Conservation (phyloP, 495 filamentous ascomycete genomes). For the Oleoguttula mirabilis region DNA sequence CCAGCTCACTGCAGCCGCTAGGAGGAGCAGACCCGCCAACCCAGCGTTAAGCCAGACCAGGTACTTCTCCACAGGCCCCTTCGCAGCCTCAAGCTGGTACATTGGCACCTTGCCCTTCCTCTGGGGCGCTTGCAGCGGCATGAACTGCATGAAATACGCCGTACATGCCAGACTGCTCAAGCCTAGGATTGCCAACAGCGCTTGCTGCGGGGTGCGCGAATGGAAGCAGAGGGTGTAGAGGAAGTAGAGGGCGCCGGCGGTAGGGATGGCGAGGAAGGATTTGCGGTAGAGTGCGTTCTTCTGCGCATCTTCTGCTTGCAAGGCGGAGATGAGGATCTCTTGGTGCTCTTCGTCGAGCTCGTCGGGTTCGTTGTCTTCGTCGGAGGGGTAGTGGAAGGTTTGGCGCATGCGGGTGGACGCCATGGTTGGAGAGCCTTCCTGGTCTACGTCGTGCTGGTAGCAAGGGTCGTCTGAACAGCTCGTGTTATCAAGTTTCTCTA, state of each 20-base stretch:
- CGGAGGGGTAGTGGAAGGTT: conserved; percentile 28
- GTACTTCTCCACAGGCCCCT: conserved; percentile 31
- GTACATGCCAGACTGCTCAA: conserved; percentile 50
- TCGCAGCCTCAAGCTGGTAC: conserved; percentile 15
- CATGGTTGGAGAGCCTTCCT: too few relatives aligned
- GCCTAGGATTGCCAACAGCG: conserved; percentile 38
- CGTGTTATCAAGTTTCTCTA: too few relatives aligned
- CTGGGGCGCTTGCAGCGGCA: conserved; percentile 29
- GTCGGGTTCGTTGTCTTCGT: conserved; percentile 19
- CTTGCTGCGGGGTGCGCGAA: conserved; percentile 19
- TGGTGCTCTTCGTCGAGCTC: conserved; percentile 43
- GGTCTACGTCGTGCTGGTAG: too few relatives aligned
- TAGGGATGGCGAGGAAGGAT: conserved; percentile 46
- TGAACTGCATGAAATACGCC: conserved; percentile 36
- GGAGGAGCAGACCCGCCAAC: conserved; percentile 24
- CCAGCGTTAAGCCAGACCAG: conserved; percentile 39
- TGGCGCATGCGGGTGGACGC: conserved; percentile 23
- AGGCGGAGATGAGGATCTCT: conserved; percentile 50
- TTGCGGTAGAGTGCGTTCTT: conserved; percentile 50
- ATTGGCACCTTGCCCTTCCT: conserved; percentile 13
- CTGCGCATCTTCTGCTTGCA: conserved; percentile 43
- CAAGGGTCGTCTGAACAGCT: too few relatives aligned
- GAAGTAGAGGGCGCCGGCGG: conserved; percentile 41
- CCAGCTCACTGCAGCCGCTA: conserved; percentile 12
- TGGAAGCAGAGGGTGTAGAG: conserved; percentile 37